Percentiles rank a stretch among this genome's conserved stretches.
phyloP scores from a whole-genome alignment of 495 filamentous ascomycete species.

The Penicillium taxi region DNA sequence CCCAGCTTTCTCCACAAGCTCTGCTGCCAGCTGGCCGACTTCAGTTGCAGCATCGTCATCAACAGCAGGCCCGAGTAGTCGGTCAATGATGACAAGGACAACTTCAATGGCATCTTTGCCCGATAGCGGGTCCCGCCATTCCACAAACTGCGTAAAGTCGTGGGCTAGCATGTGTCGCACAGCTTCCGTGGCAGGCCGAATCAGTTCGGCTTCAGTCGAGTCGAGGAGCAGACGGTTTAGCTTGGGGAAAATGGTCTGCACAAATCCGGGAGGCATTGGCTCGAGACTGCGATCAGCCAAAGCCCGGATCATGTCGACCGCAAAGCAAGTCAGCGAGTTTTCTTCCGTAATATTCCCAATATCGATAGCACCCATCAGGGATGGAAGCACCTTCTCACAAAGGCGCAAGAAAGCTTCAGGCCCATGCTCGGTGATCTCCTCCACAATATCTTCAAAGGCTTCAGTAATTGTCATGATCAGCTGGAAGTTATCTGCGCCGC shows the following conservation, averaged over 20 bases:
- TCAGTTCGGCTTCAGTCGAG: constrained; percentile 72
- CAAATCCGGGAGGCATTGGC: constrained; percentile 79
- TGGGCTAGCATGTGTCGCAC: constrained; percentile 82
- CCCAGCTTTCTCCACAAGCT: constrained; percentile 89
- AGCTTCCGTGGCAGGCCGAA: constrained; percentile 77
- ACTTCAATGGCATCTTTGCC: constrained; percentile 82
- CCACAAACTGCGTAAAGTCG: constrained; percentile 78
- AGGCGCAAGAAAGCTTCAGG: constrained; percentile 68
- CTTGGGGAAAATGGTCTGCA: constrained; percentile 78
- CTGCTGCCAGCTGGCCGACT: constrained; percentile 88
- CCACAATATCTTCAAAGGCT: constrained; percentile 79
- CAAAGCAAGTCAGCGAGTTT: constrained; percentile 72
- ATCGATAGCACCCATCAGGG: constrained; percentile 80
- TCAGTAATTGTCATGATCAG: constrained; percentile 75
- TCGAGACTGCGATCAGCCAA: constrained; percentile 72
- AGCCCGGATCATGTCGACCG: constrained; percentile 73
- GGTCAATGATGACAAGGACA: constrained; percentile 83
- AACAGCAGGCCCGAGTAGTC: constrained; percentile 71
- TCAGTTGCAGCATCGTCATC: constrained; percentile 91
- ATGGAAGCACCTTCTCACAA: constrained; percentile 79
- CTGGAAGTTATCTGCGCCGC: constrained; percentile 82
- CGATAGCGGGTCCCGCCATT: constrained; percentile 62
- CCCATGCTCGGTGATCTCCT: constrained; percentile 53
- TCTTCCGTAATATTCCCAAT: constrained; percentile 77
- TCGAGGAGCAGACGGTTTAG: constrained; percentile 71